These are phyloP conservation scores for Coniferiporia sulphurascens DNA, from an alignment of 1,284 basidiomycete species.

Conservation along the genomic window DNA sequence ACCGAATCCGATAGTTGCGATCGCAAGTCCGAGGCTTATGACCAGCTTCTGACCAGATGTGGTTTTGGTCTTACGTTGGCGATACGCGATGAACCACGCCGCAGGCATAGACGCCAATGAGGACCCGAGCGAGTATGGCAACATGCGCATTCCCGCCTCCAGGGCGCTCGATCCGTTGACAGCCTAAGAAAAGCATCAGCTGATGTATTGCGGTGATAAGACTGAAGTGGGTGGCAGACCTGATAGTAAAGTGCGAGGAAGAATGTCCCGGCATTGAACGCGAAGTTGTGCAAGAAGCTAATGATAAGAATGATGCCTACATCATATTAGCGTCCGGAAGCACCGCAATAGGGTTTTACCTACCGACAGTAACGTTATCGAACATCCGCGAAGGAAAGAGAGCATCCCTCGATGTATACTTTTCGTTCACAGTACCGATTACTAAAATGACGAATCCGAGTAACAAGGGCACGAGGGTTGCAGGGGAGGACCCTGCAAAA, in stretches of 20 bases:
- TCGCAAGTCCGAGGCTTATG: constrained; percentile 55
- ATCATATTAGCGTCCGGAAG: constrained; percentile 20
- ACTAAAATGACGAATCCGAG: constrained; percentile 50
- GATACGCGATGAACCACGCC: constrained; percentile 68
- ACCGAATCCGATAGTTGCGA: constrained; percentile 72
- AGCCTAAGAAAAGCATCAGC: constrained; percentile 40
- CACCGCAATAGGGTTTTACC: constrained; percentile 21
- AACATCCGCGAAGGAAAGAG: constrained; percentile 66
- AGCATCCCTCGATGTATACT: constrained; percentile 56
- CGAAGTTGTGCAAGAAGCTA: constrained; percentile 73
- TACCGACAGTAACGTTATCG: constrained; percentile 54
- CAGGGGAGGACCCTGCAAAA: constrained; percentile 51
- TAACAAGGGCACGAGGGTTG: constrained; percentile 56
- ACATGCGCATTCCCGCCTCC: constrained; percentile 62
- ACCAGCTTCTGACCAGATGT: constrained; percentile 60
- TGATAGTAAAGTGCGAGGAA: constrained; percentile 78
- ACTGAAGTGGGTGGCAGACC: constrained; percentile 35
- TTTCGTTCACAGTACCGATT: constrained; percentile 60
- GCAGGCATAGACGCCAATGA: constrained; percentile 76
- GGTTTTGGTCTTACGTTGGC: constrained; percentile 50
- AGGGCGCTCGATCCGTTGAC: constrained; percentile 62
- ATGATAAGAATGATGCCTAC: constrained; percentile 61
- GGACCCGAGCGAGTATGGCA: constrained; percentile 78
- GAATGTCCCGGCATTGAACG: constrained; percentile 77
- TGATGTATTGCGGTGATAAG: neutral